A percentile compares a stretch with the other conserved stretches of the same genome.
Conservation (phyloP, 2,329 filamentous ascomycete species). For the Fusarium redolens region DNA sequence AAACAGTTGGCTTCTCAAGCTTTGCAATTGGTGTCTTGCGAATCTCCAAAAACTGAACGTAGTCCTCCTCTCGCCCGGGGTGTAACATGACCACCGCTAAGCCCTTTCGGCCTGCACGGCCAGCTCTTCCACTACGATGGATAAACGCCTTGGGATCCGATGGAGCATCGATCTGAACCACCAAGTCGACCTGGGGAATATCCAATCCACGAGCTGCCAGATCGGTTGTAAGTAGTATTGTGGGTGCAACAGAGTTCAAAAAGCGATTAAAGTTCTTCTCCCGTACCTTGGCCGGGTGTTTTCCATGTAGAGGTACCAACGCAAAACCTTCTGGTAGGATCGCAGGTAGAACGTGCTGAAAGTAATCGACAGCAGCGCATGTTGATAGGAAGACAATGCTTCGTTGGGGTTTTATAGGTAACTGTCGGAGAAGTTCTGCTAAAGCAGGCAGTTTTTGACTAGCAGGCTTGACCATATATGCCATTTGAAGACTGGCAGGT, state of each 20-base stretch:
- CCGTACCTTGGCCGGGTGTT: conserved; percentile 87
- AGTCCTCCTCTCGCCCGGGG: conserved; percentile 88
- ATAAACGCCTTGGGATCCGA: conserved; percentile 96
- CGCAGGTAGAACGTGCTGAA: conserved; percentile 80
- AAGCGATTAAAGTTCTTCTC: conserved; percentile 90
- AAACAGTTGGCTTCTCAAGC: conserved; percentile 67
- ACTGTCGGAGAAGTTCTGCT: conserved; percentile 73
- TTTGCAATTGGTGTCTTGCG: conserved; percentile 84
- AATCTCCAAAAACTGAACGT: conserved; percentile 86
- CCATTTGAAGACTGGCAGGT: conserved; percentile 92
- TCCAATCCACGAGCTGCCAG: conserved; percentile 91
- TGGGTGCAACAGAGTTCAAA: conserved; percentile 76
- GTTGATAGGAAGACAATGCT: conserved; percentile 94
- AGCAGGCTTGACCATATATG: conserved; percentile 80
- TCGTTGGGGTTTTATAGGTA: conserved; percentile 82
- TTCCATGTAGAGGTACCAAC: conserved; percentile 88
- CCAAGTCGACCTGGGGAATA: conserved; percentile 90
- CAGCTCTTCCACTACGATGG: conserved; percentile 90
- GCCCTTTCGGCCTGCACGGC: conserved; percentile 87
- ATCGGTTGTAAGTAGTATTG: conserved; percentile 91
- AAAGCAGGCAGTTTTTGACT: conserved; percentile 84
- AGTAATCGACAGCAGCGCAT: conserved; percentile 95
- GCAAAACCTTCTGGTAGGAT: conserved; percentile 76
- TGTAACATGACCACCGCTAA: conserved; percentile 88
- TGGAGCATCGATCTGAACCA: conserved; percentile 85